These are phyloP conservation scores for Pseudotsuga menziesii DNA, from an alignment of 75 land plant genomes.

Conservation along the genomic window DNA sequence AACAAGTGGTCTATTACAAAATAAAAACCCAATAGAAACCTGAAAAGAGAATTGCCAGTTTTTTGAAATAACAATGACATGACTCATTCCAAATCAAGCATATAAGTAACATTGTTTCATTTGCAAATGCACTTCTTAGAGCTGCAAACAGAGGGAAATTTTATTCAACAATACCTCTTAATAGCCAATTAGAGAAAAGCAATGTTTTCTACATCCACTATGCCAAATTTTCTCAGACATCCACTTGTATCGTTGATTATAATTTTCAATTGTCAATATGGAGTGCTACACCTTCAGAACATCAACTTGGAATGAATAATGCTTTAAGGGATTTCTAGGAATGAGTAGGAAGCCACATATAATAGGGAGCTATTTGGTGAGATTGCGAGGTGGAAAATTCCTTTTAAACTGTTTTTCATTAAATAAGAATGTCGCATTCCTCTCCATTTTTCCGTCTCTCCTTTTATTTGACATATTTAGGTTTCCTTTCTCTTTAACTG, in stretches of 20 bases:
- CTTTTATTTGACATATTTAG: background rate
- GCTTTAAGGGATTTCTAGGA: background rate
- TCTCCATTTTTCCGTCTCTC: background rate
- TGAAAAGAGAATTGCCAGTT: too few species aligned
- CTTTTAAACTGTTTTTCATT: background rate
- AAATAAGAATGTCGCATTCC: background rate
- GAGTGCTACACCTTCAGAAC: background rate
- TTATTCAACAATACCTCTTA: too few species aligned
- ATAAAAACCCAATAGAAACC: too few species aligned
- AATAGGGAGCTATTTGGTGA: background rate
- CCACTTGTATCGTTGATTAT: slow-evolving; percentile 3
- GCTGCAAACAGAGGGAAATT: too few species aligned
- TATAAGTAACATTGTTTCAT: too few species aligned
- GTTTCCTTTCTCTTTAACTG: background rate
- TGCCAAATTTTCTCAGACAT: background rate
- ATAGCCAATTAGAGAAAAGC: too few species aligned
- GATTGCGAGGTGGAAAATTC: background rate
- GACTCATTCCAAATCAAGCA: too few species aligned
- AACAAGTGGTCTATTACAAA: too few species aligned
- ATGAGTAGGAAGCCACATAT: background rate
- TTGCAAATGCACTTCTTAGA: too few species aligned
- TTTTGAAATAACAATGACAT: too few species aligned
- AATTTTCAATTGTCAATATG: background rate
- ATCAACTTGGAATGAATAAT: background rate
- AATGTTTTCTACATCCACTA: too few species aligned